These are phyloP conservation scores for Phytophthora pistaciae DNA, from an alignment of 352 stramenopile species.

Conservation along the genomic window DNA sequence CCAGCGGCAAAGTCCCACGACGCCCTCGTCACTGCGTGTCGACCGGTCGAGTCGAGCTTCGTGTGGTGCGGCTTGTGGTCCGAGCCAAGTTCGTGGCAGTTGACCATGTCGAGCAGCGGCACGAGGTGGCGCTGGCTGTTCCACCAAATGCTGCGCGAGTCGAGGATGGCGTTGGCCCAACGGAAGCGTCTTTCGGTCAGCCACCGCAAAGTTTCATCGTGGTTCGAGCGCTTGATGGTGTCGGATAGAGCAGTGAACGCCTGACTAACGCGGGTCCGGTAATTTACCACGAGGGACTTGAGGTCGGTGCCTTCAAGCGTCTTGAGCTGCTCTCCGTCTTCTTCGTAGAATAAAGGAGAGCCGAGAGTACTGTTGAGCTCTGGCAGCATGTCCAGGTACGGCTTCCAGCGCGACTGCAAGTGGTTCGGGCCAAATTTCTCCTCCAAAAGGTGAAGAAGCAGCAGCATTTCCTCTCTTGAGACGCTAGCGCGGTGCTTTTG, in stretches of 20 bases:
- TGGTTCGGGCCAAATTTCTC: slow-evolving; percentile 73
- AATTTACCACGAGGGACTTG: slow-evolving; percentile 40
- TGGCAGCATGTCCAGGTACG: slow-evolving; percentile 91
- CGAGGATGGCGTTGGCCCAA: slow-evolving; percentile 90
- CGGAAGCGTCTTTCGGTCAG: slow-evolving; percentile 70
- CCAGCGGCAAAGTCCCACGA: slow-evolving; percentile 69
- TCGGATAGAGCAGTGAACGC: slow-evolving; percentile 17
- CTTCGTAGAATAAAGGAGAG: slow-evolving; percentile 66
- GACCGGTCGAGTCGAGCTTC: slow-evolving; percentile 28
- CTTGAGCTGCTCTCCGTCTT: slow-evolving; percentile 58
- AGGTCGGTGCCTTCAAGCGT: slow-evolving; percentile 60
- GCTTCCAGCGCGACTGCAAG: slow-evolving; percentile 67
- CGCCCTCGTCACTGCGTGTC: slow-evolving; percentile 74
- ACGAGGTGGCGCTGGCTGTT: slow-evolving; percentile 89
- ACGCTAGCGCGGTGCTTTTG: slow-evolving; percentile 40
- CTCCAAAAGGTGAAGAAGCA: slow-evolving; percentile 86
- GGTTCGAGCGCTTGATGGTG: slow-evolving; percentile 1
- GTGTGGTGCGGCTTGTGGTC: slow-evolving; percentile 68
- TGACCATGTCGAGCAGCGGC: slow-evolving; percentile 96
- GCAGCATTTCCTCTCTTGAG: slow-evolving; percentile 37
- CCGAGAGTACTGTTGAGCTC: slow-evolving; percentile 16
- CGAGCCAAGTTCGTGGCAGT: slow-evolving; percentile 72
- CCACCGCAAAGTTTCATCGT: slow-evolving; percentile 35
- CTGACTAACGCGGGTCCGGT: slow-evolving; percentile 39
- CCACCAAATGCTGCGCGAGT: slow-evolving; percentile 96